Conservation (phyloP, 352 stramenopile species). For the Phytophthora pistaciae region DNA sequence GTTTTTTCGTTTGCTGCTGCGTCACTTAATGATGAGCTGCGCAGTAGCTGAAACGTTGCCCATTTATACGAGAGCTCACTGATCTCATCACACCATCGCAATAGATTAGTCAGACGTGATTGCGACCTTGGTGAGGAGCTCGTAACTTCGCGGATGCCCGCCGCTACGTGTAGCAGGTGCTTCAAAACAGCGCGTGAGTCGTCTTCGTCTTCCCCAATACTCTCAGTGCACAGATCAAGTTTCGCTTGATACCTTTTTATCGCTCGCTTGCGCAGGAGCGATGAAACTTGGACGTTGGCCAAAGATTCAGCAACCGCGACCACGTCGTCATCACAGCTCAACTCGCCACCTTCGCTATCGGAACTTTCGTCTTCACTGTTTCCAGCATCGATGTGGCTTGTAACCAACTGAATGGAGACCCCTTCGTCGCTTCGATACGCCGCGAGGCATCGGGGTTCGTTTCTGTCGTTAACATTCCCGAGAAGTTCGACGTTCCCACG, state of each 20-base stretch:
- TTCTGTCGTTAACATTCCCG: neutral
- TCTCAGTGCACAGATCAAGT: constrained; percentile 12
- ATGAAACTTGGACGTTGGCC: constrained; percentile 8
- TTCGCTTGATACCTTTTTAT: constrained; percentile 20
- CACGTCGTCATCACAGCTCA: constrained; percentile 2
- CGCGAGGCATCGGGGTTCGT: constrained; percentile 8
- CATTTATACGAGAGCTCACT: constrained; percentile 60
- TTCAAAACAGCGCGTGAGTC: constrained; percentile 27
- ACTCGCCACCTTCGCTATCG: neutral
- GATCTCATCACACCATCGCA: constrained; percentile 45
- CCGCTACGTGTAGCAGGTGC: constrained; percentile 22
- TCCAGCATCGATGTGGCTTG: neutral
- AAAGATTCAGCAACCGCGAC: constrained; percentile 27
- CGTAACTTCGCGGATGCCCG: constrained; percentile 15
- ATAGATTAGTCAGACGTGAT: constrained; percentile 6
- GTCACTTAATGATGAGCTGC: constrained; percentile 20
- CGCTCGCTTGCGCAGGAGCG: constrained; percentile 6
- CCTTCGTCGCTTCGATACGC: constrained; percentile 14
- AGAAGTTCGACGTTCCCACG: constrained; percentile 11
- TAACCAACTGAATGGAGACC: constrained; percentile 16
- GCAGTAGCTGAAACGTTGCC: constrained; percentile 77
- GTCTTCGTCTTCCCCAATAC: constrained; percentile 38
- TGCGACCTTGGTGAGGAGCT: constrained; percentile 21
- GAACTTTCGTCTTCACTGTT: constrained; percentile 10
- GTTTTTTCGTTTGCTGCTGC: constrained; percentile 6